These are phyloP conservation scores for Colletotrichum costaricense DNA, from an alignment of 2,329 filamentous ascomycete species.

Conservation along the genomic window DNA sequence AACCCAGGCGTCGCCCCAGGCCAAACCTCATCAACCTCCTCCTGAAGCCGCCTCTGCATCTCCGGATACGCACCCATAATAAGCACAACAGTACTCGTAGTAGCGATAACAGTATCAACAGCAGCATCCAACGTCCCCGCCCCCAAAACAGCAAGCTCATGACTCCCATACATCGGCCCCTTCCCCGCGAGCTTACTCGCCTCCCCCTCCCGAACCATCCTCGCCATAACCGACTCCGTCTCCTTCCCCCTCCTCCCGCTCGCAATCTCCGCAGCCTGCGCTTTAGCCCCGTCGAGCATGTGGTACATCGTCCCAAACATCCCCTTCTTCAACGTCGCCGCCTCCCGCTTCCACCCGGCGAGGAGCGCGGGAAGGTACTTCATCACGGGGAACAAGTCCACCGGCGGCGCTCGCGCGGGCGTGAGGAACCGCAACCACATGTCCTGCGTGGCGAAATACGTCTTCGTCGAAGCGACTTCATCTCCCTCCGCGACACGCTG, in stretches of 20 bases:
- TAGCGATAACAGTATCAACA: conserved; percentile 11
- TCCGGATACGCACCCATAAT: conserved; percentile 40
- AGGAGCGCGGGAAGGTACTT: conserved; percentile 56
- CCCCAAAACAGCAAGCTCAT: conserved; percentile 20
- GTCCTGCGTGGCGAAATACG: conserved; percentile 39
- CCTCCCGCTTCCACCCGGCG: conserved; percentile 60
- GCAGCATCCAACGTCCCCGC: conserved; percentile 12
- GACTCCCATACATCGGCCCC: neutral
- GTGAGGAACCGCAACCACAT: conserved; percentile 40
- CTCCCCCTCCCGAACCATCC: conserved; percentile 52
- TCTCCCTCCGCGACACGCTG: conserved; percentile 33
- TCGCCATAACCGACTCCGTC: conserved; percentile 53
- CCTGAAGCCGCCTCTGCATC: conserved; percentile 39
- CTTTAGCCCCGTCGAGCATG: conserved; percentile 49
- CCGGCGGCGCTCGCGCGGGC: conserved; percentile 41
- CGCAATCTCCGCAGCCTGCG: conserved; percentile 39
- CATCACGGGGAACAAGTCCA: conserved; percentile 41
- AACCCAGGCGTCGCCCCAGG: conserved; percentile 42
- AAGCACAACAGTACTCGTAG: conserved; percentile 28
- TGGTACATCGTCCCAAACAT: conserved; percentile 53
- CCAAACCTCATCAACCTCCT: conserved; percentile 43
- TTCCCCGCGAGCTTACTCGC: conserved; percentile 13
- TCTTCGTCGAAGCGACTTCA: conserved; percentile 25
- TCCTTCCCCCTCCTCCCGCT: conserved; percentile 48
- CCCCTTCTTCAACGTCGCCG: conserved; percentile 48